Percentiles rank a stretch among this genome's conserved stretches.
These are phyloP conservation scores for Primulina huaijiensis DNA, from an alignment of 257 asterid genomes.

Conservation along the genomic window DNA sequence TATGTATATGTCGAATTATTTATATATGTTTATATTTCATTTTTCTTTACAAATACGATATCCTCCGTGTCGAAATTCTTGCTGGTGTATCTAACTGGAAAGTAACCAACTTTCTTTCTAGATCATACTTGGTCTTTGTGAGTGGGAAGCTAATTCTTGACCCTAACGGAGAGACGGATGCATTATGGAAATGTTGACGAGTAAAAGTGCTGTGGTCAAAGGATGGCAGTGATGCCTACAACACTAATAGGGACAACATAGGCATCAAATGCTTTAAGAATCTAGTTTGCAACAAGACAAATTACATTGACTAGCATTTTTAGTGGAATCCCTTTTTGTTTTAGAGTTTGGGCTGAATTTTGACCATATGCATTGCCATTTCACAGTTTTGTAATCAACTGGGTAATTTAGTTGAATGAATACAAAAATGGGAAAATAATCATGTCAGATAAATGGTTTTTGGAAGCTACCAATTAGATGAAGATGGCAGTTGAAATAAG, in stretches of 20 bases:
- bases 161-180: too few species aligned
- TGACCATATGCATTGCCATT: conserved; percentile 19
- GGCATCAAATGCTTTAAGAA: conserved; percentile 30
- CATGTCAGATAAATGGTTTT: background rate
- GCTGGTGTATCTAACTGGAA: too few species aligned
- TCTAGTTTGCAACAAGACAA: conserved; percentile 25
- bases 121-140: too few species aligned
- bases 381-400: background rate
- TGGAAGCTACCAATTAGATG: too few species aligned
- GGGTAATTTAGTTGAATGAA: background rate
- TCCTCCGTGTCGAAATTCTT: too few species aligned
- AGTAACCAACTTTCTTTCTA: too few species aligned
- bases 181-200: too few species aligned
- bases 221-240: conserved; percentile 16
- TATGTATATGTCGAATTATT: too few species aligned
- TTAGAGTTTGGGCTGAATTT: conserved; percentile 7
- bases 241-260: conserved; percentile 17
- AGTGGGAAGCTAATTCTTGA: too few species aligned
- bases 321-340: conserved; percentile 27
- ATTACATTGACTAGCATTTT: conserved; percentile 20
- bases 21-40: too few species aligned
- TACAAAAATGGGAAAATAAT: background rate
- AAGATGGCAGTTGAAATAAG: too few species aligned
- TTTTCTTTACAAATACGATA: too few species aligned
- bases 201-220: conserved; percentile 26